Base-by-base conservation (phyloP, 129 eudicot genomes). In the Sambucus nigra region DNA sequence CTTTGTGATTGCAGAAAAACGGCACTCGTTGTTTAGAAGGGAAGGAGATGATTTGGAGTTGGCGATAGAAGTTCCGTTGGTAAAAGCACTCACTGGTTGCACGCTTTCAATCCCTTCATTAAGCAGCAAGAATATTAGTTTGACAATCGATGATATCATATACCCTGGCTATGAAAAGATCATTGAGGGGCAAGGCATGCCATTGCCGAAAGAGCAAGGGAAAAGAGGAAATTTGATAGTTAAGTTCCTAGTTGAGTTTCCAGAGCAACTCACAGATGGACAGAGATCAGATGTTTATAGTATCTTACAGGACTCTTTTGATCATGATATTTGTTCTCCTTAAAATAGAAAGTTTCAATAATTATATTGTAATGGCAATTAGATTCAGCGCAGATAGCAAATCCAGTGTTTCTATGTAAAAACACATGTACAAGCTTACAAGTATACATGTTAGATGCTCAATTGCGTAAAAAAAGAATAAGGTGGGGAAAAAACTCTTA, bases 181-280 rank as follows among this genome's bases (percentile, higher is more conserved):
- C 25, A 70, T 83, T 39, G 57, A 20, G 57, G 83, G 83, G 15
- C 70, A 87, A 69, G 94, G 94, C 60, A 76, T 83, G 88, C 46
- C 77, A 18, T 73, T 46, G 59, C 67, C 63, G 6, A 69, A 67
- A 46, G 80, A 80, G 38, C 67, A 74, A 19, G 76, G 56, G 2
- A 65, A 59, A 50, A 65, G 89, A 74, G 89, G 83, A 45, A 63
- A 85, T 55, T 69, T 85, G 69, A 74, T 70, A 44, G 62, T 85
- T 56, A 72, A 63, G 55, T 69, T 85, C 57, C 41, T 55, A 8
- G 74, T 85, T 11, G 55, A 71, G 69, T 74, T 85, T 46, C 89
- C 95, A 18, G 55, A 55, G 22, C 52, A 77, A 22, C 56, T 80
- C 14, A 72, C 80, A 8, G 65, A 72, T 12, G 68, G 77, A 57